Evolutionary conservation across 768 basidiomycete genomes (phyloP).

Genomic region (Naganishia randhawae): DNA sequence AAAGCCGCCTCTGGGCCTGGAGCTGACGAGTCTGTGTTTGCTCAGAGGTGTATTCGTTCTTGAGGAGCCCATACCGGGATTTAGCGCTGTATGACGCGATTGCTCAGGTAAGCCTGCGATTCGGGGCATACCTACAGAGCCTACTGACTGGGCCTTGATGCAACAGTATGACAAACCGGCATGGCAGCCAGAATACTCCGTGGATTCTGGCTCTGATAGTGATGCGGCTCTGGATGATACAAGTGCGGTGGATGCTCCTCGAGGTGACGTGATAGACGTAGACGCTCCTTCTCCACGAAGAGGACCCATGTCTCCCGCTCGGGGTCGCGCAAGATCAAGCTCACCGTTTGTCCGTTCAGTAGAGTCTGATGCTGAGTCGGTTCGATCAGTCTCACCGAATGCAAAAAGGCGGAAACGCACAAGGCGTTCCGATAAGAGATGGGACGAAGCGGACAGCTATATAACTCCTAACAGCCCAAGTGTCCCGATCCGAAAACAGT

Average conservation of each 20-base stretch:
- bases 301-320: slow-evolving; percentile 22
- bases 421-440: slow-evolving; percentile 14
- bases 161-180: slow-evolving; percentile 24
- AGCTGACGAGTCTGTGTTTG: not conserved
- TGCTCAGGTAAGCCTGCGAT: slow-evolving; percentile 62
- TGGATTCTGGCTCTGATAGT: slow-evolving; percentile 7
- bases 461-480: slow-evolving; percentile 15
- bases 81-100: slow-evolving; percentile 73
- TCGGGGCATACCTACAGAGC: not conserved
- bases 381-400: slow-evolving; percentile 26
- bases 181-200: slow-evolving; percentile 35
- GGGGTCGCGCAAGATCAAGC: slow-evolving; percentile 2
- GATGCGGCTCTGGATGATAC: not conserved
- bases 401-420: slow-evolving; percentile 6
- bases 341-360: slow-evolving; percentile 14
- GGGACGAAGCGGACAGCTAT: slow-evolving; percentile 23
- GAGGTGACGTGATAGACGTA: not conserved
- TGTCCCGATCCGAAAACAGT: slow-evolving; percentile 26
- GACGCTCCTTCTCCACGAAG: slow-evolving; percentile 8
- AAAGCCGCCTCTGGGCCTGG: not conserved
- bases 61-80: slow-evolving; percentile 83
- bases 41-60: slow-evolving; percentile 79
- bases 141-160: slow-evolving; percentile 3
- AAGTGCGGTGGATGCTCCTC: not conserved
- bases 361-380: not conserved